phyloP scores from a whole-genome alignment of 192 early-diverging fungal genomes.

The Dispira parvispora region DNA sequence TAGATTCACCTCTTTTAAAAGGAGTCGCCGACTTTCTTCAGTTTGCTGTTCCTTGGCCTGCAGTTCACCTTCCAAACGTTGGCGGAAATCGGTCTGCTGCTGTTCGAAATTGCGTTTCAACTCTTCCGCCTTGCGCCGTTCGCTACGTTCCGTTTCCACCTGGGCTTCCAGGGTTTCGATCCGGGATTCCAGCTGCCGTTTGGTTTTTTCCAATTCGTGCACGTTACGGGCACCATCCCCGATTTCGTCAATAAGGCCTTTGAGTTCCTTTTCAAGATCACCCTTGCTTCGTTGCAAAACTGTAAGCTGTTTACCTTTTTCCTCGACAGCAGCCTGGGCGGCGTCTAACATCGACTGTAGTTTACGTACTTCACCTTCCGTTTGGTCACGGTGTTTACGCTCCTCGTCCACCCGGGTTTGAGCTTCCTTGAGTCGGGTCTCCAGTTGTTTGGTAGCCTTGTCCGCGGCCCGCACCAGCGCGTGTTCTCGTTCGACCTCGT shows the following conservation, averaged over 20 bases:
- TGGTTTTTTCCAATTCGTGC: slow-evolving; percentile 54
- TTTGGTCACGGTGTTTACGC: slow-evolving; percentile 34
- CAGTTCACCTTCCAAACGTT: slow-evolving; percentile 40
- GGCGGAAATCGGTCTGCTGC: slow-evolving; percentile 50
- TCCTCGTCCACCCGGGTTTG: slow-evolving; percentile 34
- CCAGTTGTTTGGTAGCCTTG: slow-evolving; percentile 12
- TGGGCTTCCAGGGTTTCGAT: slow-evolving; percentile 40
- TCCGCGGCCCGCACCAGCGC: slow-evolving; percentile 20
- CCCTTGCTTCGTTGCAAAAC: slow-evolving; percentile 40
- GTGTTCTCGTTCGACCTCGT: slow-evolving; percentile 62
- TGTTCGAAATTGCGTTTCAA: slow-evolving; percentile 44
- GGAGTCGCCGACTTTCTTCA: slow-evolving; percentile 54
- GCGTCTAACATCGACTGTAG: slow-evolving; percentile 38
- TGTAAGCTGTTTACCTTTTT: slow-evolving; percentile 30
- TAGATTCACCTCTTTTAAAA: slow-evolving; percentile 34
- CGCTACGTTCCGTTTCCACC: slow-evolving; percentile 44
- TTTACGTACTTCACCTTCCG: slow-evolving; percentile 40
- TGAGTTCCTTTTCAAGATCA: slow-evolving; percentile 48
- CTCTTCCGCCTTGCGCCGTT: slow-evolving; percentile 42
- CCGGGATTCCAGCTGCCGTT: slow-evolving; percentile 38
- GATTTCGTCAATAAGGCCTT: slow-evolving; percentile 47
- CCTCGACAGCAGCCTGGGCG: slow-evolving; percentile 39
- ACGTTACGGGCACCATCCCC: slow-evolving; percentile 55
- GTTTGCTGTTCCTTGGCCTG: slow-evolving; percentile 48
- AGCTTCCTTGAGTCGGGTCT: slow-evolving; percentile 14